These are phyloP conservation scores for Metroxylon sagu DNA, from an alignment of 176 grass and related monocot genomes.

Conservation along the genomic window DNA sequence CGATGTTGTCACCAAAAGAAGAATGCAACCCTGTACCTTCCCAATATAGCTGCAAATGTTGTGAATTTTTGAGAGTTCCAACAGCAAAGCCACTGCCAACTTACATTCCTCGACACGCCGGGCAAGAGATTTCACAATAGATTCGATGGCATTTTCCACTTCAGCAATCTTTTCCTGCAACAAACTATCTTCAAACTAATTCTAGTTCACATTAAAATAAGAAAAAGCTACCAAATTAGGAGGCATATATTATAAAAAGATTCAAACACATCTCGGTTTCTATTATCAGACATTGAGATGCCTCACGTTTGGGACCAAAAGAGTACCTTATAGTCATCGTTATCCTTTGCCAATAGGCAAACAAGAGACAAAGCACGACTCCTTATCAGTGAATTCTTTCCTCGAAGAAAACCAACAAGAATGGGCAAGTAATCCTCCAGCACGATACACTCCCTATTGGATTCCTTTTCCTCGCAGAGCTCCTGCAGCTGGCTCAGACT, in stretches of 20 bases:
- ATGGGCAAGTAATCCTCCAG: conserved; percentile 3
- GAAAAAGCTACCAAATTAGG: too few species aligned
- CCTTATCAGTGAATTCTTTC: background rate
- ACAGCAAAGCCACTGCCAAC: conserved; percentile 1
- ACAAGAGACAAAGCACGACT: background rate
- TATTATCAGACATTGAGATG: too few species aligned
- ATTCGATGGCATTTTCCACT: background rate
- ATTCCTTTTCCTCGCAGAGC: conserved; percentile 1
- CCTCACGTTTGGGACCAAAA: background rate
- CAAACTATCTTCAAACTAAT: background rate
- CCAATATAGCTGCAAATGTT: background rate
- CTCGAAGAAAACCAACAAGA: background rate
- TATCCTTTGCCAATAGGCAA: background rate
- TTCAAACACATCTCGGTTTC: too few species aligned
- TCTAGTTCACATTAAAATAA: too few species aligned
- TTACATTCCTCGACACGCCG: background rate
- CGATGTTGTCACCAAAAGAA: background rate
- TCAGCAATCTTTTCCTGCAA: conserved; percentile 4
- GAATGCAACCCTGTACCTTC: background rate
- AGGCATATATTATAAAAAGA: too few species aligned
- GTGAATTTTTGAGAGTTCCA: conserved; percentile 1
- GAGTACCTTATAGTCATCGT: background rate
- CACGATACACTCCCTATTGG: conserved; percentile 1
- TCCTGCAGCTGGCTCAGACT: background rate
- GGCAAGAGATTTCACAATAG: conserved; percentile 5